Conservation (phyloP, 2,329 filamentous ascomycete species). For the Lasiodiplodia citricola region DNA sequence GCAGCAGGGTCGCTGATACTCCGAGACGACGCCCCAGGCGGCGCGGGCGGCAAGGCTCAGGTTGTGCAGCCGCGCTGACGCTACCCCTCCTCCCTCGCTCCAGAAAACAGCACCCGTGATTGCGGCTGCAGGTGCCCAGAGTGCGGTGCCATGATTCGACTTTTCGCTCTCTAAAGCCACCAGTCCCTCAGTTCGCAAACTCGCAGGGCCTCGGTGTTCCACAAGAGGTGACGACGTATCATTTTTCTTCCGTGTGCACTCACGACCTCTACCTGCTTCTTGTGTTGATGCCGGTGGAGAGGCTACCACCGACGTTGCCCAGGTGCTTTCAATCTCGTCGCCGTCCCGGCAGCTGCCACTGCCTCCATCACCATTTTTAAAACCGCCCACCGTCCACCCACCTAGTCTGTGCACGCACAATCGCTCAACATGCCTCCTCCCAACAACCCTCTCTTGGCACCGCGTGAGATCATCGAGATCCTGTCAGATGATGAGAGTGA, state of each 20-base stretch:
- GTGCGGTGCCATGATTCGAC: not conserved
- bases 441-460: not conserved
- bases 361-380: not conserved
- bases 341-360: not conserved
- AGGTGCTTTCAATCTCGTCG: not conserved
- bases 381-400: not conserved
- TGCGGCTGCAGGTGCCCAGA: not conserved
- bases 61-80: constrained; percentile 21
- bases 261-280: not conserved
- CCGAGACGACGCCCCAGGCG: not conserved
- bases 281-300: not conserved
- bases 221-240: constrained; percentile 2
- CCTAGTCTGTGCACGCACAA: not conserved
- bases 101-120: constrained; percentile 17
- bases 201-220: not conserved
- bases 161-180: not conserved
- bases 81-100: constrained; percentile 24
- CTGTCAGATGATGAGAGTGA: constrained; percentile 14
- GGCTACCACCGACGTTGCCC: not conserved
- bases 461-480: constrained; percentile 21
- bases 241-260: constrained; percentile 3
- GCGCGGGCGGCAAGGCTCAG: not conserved
- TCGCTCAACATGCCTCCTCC: not conserved
- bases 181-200: not conserved
- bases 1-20: too few species aligned